A percentile compares a stretch with the other conserved stretches of the same genome.
These are phyloP conservation scores for Debaryomyces robertsiae DNA, from an alignment of 1,139 yeast species.

Conservation along the genomic window DNA sequence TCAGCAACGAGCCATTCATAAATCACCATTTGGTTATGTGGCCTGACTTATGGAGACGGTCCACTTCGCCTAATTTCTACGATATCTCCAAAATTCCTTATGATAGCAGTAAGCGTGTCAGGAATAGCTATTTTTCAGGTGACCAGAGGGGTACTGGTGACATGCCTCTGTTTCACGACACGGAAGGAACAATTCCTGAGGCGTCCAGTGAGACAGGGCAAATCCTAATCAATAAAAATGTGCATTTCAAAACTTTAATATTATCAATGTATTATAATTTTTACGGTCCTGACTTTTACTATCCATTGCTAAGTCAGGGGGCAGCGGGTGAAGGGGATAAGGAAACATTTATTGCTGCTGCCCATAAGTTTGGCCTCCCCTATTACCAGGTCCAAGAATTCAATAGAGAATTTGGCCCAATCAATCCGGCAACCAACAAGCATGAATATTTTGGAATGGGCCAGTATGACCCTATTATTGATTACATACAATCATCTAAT, in stretches of 20 bases:
- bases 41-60: constrained; percentile 47
- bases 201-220: constrained; percentile 66
- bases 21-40: constrained; percentile 33
- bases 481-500: constrained; percentile 26
- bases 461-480: constrained; percentile 41
- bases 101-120: constrained; percentile 20
- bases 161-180: constrained; percentile 43
- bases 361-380: constrained; percentile 50
- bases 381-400: constrained; percentile 56
- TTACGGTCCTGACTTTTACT: constrained; percentile 57
- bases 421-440: constrained; percentile 20
- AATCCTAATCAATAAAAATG: constrained; percentile 50
- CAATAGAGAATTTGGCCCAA: constrained; percentile 40
- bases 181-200: constrained; percentile 59
- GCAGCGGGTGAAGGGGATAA: constrained; percentile 67
- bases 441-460: constrained; percentile 41
- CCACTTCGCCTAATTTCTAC: constrained; percentile 39
- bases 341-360: constrained; percentile 64
- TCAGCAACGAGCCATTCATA: constrained; percentile 34
- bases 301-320: constrained; percentile 56
- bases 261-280: constrained; percentile 58
- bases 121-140: constrained; percentile 32
- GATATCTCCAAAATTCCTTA: constrained; percentile 31
- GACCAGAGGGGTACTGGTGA: constrained; percentile 27
- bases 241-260: constrained; percentile 52